Conservation (phyloP, 2,329 filamentous ascomycete genomes). For the Ophiostoma sp. region DNA sequence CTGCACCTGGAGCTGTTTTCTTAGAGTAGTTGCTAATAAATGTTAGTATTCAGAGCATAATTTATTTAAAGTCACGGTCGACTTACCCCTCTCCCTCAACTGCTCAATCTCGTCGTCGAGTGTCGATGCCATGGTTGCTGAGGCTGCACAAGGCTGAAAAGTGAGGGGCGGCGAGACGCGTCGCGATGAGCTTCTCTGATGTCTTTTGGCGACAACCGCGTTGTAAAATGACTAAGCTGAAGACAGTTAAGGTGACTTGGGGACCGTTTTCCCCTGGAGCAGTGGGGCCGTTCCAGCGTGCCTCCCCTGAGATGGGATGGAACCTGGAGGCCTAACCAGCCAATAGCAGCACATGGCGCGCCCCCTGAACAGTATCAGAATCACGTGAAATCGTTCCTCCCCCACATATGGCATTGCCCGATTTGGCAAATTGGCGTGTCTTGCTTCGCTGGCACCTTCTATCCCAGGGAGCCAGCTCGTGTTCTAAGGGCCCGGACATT, state of each 20-base stretch:
- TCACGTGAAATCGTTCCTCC: slow-evolving; percentile 16
- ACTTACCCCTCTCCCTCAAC: slow-evolving; percentile 46
- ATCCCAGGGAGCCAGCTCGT: background rate
- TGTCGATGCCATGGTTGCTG: slow-evolving; percentile 21
- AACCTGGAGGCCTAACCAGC: background rate
- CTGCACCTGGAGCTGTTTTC: slow-evolving; percentile 30
- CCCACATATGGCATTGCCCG: slow-evolving; percentile 19
- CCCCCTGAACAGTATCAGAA: background rate
- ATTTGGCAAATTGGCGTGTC: slow-evolving; percentile 20
- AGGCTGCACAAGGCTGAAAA: slow-evolving; percentile 8
- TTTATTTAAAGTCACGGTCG: background rate
- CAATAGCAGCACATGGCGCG: background rate
- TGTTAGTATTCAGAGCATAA: slow-evolving; percentile 33
- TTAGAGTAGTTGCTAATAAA: slow-evolving; percentile 30
- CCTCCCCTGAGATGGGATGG: background rate
- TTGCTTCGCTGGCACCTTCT: slow-evolving; percentile 15
- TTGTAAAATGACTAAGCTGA: slow-evolving; percentile 14
- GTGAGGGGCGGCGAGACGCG: slow-evolving; percentile 19
- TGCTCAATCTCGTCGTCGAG: slow-evolving; percentile 49
- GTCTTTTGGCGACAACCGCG: background rate
- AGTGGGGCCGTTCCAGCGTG: background rate
- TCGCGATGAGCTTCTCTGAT: too few relatives aligned
- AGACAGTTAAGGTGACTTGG: background rate
- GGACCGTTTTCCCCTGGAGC: background rate
- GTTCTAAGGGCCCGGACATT: background rate